Percentiles rank a stretch among this genome's conserved stretches.
Conservation (phyloP, 2,329 filamentous ascomycete species). For the Trematosphaeria pertusa region DNA sequence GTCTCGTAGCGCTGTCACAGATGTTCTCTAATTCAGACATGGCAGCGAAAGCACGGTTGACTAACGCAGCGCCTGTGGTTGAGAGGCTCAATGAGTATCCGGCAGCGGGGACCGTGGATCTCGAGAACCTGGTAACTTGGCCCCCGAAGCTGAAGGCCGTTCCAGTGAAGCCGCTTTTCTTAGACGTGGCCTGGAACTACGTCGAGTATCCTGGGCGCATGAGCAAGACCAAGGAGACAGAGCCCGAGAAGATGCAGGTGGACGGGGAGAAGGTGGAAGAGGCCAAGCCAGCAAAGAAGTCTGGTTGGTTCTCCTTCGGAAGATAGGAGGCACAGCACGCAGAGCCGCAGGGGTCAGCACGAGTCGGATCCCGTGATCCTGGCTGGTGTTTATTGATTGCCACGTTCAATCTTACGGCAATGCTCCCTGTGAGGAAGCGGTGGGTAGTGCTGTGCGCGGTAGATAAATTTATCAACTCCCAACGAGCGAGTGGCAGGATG, state of each 20-base stretch:
- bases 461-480: conserved; percentile 2
- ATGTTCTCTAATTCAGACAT: conserved; percentile 59
- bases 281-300: conserved; percentile 54
- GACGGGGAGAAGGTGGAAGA: conserved; percentile 39
- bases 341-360: conserved; percentile 14
- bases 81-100: conserved; percentile 81
- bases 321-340: conserved; percentile 37
- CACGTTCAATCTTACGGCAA: conserved; percentile 4
- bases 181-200: conserved; percentile 98
- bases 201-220: conserved; percentile 82
- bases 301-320: conserved; percentile 61
- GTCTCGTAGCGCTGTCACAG: conserved; percentile 81
- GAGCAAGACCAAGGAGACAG: conserved; percentile 38
- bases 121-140: conserved; percentile 83
- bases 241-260: conserved; percentile 30
- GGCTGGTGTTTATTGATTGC: conserved; percentile 11
- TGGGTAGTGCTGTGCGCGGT: conserved; percentile 1
- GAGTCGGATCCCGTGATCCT: conserved; percentile 12
- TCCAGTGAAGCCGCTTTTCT: conserved; percentile 92
- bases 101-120: conserved; percentile 67
- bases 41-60: conserved; percentile 54
- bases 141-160: conserved; percentile 83
- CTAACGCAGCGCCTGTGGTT: conserved; percentile 67
- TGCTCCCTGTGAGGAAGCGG: too few species aligned
- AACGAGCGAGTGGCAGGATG: conserved; percentile 5